Conservation (phyloP, 2,329 filamentous ascomycete species). For the Colletotrichum tamarilloi region DNA sequence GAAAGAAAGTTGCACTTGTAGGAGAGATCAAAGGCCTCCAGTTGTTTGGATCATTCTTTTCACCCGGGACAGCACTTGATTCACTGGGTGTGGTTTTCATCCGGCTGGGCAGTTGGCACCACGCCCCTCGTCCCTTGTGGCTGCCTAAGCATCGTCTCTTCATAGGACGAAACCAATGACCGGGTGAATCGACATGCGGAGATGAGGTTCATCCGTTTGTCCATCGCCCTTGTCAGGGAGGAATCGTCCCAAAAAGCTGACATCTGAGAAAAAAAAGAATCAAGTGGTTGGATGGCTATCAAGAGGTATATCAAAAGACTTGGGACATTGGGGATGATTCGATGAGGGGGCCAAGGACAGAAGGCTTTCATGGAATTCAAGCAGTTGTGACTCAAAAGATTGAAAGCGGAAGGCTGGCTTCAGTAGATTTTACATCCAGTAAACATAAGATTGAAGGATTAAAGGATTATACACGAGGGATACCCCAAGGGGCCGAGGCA, state of each 20-base stretch:
- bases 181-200: not conserved
- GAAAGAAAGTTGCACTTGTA: not conserved
- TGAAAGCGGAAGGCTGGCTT: not conserved
- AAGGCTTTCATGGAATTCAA: not conserved
- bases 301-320: too few relatives aligned
- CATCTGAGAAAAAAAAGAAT: too few relatives aligned
- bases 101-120: too few relatives aligned
- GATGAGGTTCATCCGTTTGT: not conserved
- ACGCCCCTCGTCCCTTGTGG: not conserved
- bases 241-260: too few relatives aligned
- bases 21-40: not conserved
- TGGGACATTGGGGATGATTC: not conserved
- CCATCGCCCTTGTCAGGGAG: too few relatives aligned
- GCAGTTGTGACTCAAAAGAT: not conserved
- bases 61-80: not conserved
- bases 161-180: not conserved
- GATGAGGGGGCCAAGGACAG: rapidly evolving
- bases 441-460: not conserved
- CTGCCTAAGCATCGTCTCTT: not conserved
- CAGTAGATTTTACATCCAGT: not conserved
- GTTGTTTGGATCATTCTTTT: not conserved
- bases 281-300: too few relatives aligned
- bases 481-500: not conserved
- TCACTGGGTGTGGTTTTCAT: not conserved
- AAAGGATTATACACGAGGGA: not conserved